Evolutionary conservation across 495 filamentous ascomycete genomes (phyloP), one percentile per base, ranked within the genome.

Genomic region (Aspergillus incahuasiensis): DNA sequence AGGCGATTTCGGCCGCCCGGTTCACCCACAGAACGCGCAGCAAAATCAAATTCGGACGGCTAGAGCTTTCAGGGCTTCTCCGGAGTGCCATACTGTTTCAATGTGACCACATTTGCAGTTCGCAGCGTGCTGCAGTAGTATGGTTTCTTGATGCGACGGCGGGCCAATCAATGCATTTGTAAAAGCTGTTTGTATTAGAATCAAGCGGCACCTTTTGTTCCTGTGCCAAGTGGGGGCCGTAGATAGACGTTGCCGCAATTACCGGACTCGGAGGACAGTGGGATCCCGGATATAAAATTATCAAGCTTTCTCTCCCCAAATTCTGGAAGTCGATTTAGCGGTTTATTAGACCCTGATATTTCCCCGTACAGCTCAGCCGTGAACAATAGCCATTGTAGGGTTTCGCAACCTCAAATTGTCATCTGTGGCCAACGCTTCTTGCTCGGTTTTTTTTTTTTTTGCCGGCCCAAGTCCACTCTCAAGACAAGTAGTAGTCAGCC

Each of bases 241-340:
- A 44, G 50, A 45, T 55, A n/a, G n/a, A n/a, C 24, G 48, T 35
- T 39, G 46, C 46, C 46, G 52, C 40, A 32, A 25, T 59, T 54
- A 30, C 40, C 46, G 52, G 28, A 45, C 18, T 24, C 48, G 1
- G 48, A 58, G 34, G 25, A 28, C 25, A 15, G 32, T 35, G 32
- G 32, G 32, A 35, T 35, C n/a, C 34, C 20, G 48, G 44, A 35
- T 58, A 58, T 48, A 55, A 54, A 35, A 35, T 11, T 55, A 48
- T 55, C 44, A 39, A 55, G 45, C 30, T 32, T 46, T 34, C 28
- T 55, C 43, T 34, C 44, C 42, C 52, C 42, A 34, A 44, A 47
- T 53, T 32, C 15, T 9, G 21, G 51, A 22, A 21, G 16, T 38
- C 16, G 18, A 21, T 16, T 28, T 19, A 9, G n/a, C 41, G 22